Evolutionary conservation across 495 filamentous ascomycete species (phyloP), one percentile per base, ranked within the genome.

Genomic region (Viridothelium virens): DNA sequence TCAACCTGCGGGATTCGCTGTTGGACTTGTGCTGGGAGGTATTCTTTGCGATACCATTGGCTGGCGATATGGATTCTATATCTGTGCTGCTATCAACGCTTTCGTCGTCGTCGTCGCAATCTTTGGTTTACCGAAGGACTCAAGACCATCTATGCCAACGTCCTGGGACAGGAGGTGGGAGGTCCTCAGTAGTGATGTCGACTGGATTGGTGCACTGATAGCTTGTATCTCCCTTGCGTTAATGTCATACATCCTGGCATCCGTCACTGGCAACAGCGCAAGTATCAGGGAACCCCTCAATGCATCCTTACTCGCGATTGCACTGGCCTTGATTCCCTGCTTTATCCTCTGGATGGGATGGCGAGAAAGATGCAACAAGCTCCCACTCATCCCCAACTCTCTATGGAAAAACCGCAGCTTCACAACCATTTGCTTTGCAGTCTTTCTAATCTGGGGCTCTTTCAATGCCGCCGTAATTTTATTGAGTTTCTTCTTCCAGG

Each of bases 351-450:
- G 80, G 77, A 75, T 81, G 31, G 74, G 70, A 3, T 72, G 77
- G 14, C 81, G 81, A 68, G 79, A 81, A 64, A 72, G 74, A 11
- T 72, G 75, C 1, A 68, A 69, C 25, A 66, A 72, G 7, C 77
- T 76, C 4, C 76, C 79, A 34, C 71, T 83, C 12, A 83, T 85
- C 44, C 82, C 79, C 1, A 83, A 84, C 65, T 77, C 77, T 1
- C 74, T 86, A 0, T 86, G 83, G 83, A 71, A 68, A 1, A 82
- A 84, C 56, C 46, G 66, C 12, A 70, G 74, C 41, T 85, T 86
- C 67, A 79, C 79, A 0, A 69, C 69, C 16, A 79, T 82, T 44
- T 84, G 83, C 63, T 61, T 83, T 16, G 73, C 74, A n/a, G 80
- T 85, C 14, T 83, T 86, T 71, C 67, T 83, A 2, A 75, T 74